Evolutionary conservation across 2,329 filamentous ascomycete genomes (phyloP), one percentile per base, ranked within the genome.

Genomic region (Fusarium albidum): DNA sequence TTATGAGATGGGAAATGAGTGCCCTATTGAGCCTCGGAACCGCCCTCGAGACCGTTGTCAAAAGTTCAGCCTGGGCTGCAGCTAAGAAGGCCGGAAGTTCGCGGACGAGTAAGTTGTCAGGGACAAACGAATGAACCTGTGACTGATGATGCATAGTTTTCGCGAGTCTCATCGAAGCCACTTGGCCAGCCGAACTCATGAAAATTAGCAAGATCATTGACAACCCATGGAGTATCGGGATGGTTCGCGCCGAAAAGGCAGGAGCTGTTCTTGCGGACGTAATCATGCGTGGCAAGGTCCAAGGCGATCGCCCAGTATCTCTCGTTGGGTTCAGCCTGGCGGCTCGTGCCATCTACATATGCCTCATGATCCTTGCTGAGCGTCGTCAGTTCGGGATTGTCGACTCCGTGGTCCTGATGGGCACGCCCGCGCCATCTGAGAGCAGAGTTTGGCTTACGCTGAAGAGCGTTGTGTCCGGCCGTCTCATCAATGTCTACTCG

Each of bases 401-500:
- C 11, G 94, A 98, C 68, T 91, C 89, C 28, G 93, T 89, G 3
- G 85, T 96, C 21, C 70, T 98, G 46, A 91, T 97, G 70, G 94
- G 94, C 2, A 82, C 90, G 0, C 92, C 94, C 0, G 87, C 88
- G 6, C 91, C 93, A 0, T 86, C 89, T 2, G 83, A 89, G 17
- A 82, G 81, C 3, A 79, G 82, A 8, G 86, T 90, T 46, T 97
- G 94, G 93, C 80, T 89, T 25, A 81, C 85, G 6, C 82, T 96
- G 68, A 87, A 90, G 58, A 88, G 85, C 52, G 90, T 94, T 3
- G 91, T 96, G 5, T 82, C 86, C 33, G 92, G 93, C 0, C 85
- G 92, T 17, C 79, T 97, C n/a, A 82, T 97, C 68, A 98, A 97
- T 64, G 92, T 95, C 4, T 97, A 88, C 71, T 96, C 91, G 1